Evolutionary conservation across 2,329 filamentous ascomycete species (phyloP).

Genomic region (Anthostomella pinea): DNA sequence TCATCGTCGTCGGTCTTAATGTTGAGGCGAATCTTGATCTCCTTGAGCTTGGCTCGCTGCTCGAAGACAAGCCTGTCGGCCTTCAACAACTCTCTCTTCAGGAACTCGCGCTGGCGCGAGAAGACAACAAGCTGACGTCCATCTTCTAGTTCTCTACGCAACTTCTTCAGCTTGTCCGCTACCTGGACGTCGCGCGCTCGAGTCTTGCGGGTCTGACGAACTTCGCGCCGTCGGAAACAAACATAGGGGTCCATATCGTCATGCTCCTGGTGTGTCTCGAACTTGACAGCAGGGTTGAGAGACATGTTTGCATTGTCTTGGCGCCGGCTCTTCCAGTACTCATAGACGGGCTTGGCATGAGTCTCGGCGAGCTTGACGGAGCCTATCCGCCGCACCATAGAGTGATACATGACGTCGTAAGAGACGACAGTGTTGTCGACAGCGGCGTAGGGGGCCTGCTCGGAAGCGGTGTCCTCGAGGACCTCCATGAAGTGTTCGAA

Average conservation of each 20-base stretch:
- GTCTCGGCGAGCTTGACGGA: conserved; percentile 46
- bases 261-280: conserved; percentile 89
- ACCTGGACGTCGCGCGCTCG: conserved; percentile 90
- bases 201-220: conserved; percentile 92
- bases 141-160: conserved; percentile 88
- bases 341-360: conserved; percentile 76
- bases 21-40: conserved; percentile 80
- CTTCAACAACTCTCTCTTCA: conserved; percentile 73
- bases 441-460: conserved; percentile 82
- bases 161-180: conserved; percentile 87
- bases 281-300: conserved; percentile 79
- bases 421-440: conserved; percentile 84
- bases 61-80: conserved; percentile 79
- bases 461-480: conserved; percentile 82
- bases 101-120: conserved; percentile 75
- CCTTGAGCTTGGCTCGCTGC: conserved; percentile 77
- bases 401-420: conserved; percentile 72
- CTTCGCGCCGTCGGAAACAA: conserved; percentile 93
- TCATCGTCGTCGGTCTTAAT: conserved; percentile 95
- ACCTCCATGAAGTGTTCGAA: conserved; percentile 95
- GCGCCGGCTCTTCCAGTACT: conserved; percentile 80
- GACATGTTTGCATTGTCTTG: conserved; percentile 65
- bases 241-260: conserved; percentile 97
- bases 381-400: conserved; percentile 54
- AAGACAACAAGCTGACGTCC: conserved; percentile 76